These are phyloP conservation scores for Agapanthus africanus DNA, from an alignment of 106 monocot genomes.

Conservation along the genomic window DNA sequence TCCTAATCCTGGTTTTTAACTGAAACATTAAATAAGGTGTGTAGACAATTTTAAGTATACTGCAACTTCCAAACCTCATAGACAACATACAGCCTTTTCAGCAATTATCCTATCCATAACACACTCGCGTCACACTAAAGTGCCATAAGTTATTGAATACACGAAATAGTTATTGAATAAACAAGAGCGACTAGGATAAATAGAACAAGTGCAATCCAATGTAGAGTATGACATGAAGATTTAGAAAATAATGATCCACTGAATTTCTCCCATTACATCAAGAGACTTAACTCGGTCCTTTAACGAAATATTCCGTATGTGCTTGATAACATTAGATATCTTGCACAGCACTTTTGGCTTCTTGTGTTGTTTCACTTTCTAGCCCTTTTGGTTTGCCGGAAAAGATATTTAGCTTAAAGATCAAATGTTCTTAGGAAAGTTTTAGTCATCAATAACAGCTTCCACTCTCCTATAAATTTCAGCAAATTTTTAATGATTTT, in stretches of 20 bases:
- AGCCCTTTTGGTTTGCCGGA: no score
- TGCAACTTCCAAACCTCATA: background rate
- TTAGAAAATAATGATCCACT: background rate
- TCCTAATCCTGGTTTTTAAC: background rate
- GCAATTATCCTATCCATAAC: background rate
- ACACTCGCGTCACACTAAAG: background rate
- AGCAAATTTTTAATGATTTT: no score
- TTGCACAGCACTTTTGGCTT: background rate
- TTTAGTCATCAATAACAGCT: no score
- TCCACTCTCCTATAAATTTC: no score
- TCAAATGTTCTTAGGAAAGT: no score
- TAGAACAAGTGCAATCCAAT: background rate
- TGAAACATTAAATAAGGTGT: background rate
- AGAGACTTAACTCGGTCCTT: background rate
- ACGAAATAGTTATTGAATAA: background rate
- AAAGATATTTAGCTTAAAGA: no score
- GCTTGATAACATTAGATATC: background rate
- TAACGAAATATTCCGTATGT: background rate
- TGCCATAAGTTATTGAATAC: background rate
- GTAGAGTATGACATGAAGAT: background rate
- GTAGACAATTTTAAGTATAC: background rate
- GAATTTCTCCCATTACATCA: background rate
- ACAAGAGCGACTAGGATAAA: background rate
- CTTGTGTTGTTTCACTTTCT: no score
- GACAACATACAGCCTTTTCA: background rate